Base-by-base conservation (phyloP, 495 filamentous ascomycete genomes). In the Hypoxylon cercidicola region DNA sequence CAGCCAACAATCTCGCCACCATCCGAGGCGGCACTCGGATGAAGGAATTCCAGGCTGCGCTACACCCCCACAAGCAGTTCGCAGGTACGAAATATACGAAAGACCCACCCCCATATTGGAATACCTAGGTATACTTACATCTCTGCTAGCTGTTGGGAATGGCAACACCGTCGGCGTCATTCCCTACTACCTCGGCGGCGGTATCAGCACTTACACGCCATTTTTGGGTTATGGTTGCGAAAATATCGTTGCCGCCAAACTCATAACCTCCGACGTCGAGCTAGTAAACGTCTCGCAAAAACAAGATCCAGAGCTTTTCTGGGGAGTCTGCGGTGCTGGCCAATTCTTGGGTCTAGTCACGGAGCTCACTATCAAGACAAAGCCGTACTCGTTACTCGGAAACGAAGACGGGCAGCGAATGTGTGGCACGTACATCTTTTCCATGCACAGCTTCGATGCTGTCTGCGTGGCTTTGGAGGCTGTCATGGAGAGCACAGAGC, bases 261-360 rank as follows among this genome's bases (percentile, higher is more conserved):
- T 75, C 28, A 63, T 76, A 19, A 46, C 60, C 9, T 64, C 75
- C 8, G 64, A 69, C 8, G 75, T 70, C 15, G 54, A 72, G 11
- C 44, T 75, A 4, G 23, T 76, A 11, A 53, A 67, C 23, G 64
- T 70, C 19, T 63, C 67, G 13, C 34, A 70, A 54, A 48, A 39
- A 1, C 18, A 60, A 18, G 52, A 80, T 58, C 65, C 72, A 0
- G 77, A 81, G 28, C 73, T 82, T 4, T 76, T 72, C 13, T 71
- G 61, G 55, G 81, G 74, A 10, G 44, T 82, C 13, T 62, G 73
- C 32, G 80, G 80, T 18, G 78, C 77, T 4, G 73, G 71, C 13
- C 75, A 73, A 34, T 82, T 80, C 61, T 78, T 83, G 35, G 79
- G 80, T 18, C 66, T 82, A 43, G 70, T 84, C 15, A 81, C 78